Conservation (phyloP, 2,329 filamentous ascomycete species). For the Botrytis fragariae region DNA sequence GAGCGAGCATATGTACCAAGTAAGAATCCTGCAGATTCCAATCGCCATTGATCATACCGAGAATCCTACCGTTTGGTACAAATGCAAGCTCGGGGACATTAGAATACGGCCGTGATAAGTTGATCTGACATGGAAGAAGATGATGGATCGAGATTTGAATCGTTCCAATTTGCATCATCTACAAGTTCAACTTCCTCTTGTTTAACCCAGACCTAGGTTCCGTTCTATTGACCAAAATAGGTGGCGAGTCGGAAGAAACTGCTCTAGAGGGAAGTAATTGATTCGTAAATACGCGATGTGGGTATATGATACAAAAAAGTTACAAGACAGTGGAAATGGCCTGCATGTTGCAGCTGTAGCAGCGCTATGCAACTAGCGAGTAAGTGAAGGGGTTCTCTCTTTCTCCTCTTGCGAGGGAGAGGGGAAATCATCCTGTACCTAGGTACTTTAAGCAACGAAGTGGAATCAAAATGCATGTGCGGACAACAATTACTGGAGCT, state of each 20-base stretch:
- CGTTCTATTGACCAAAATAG: background rate
- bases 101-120: constrained; percentile 10
- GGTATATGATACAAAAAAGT: constrained; percentile 1
- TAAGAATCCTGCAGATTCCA: background rate
- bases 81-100: constrained; percentile 6
- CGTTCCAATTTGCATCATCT: constrained; percentile 12
- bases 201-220: background rate
- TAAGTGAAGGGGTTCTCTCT: constrained; percentile 12
- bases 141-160: background rate
- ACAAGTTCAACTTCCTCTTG: background rate
- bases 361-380: constrained; percentile 17
- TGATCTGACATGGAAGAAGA: constrained; percentile 8
- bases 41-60: constrained; percentile 1
- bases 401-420: background rate
- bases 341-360: constrained; percentile 15
- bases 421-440: background rate
- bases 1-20: constrained; percentile 4
- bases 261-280: background rate
- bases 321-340: constrained; percentile 8
- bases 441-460: constrained; percentile 4
- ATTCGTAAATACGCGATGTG: constrained; percentile 12
- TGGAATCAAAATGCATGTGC: constrained; percentile 16
- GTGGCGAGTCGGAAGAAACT: constrained; percentile 12
- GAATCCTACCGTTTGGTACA: background rate
- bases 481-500: constrained; percentile 16